Conservation (phyloP, 1,284 basidiomycete genomes). For the Cryptococcus floricola region DNA sequence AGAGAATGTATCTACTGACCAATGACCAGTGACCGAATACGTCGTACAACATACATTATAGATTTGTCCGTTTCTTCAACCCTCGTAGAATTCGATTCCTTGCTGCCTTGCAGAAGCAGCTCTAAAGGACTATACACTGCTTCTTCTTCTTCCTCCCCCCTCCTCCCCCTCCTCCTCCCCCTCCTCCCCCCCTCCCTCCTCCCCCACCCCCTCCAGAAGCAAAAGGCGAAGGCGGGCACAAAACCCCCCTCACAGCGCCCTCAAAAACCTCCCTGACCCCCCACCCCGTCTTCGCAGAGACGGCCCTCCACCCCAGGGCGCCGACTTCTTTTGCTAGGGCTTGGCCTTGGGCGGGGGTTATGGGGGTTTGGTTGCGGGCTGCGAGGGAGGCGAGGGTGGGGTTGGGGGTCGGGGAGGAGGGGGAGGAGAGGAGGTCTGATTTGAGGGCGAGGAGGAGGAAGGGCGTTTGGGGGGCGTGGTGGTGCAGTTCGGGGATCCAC, state of each 20-base stretch:
- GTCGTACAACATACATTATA: not conserved
- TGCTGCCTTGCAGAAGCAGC: too few species aligned
- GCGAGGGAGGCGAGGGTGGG: slow-evolving; percentile 87
- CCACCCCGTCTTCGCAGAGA: slow-evolving; percentile 74
- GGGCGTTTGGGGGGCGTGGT: slow-evolving; percentile 91
- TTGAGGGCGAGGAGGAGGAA: slow-evolving; percentile 97
- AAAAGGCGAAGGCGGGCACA: slow-evolving; percentile 53
- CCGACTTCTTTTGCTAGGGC: slow-evolving; percentile 75
- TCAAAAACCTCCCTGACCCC: slow-evolving; percentile 65
- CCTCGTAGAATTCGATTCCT: not conserved
- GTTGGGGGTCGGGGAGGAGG: slow-evolving; percentile 82
- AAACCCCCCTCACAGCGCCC: slow-evolving; percentile 75
- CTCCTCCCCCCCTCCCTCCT: too few species aligned
- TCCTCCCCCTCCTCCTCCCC: not conserved
- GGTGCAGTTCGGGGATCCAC: slow-evolving; percentile 96
- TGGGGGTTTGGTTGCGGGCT: slow-evolving; percentile 92
- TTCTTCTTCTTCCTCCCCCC: slow-evolving; percentile 39
- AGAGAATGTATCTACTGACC: too few species aligned
- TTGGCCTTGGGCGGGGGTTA: slow-evolving; percentile 62
- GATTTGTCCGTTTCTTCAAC: not conserved
- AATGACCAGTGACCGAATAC: too few species aligned
- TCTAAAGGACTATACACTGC: slow-evolving; percentile 47
- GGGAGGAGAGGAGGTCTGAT: slow-evolving; percentile 92
- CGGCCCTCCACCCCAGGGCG: slow-evolving; percentile 94
- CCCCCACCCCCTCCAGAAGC: not conserved